Evolutionary conservation across 257 asterid genomes (phyloP).

Genomic region (Nicotiana tabacum): DNA sequence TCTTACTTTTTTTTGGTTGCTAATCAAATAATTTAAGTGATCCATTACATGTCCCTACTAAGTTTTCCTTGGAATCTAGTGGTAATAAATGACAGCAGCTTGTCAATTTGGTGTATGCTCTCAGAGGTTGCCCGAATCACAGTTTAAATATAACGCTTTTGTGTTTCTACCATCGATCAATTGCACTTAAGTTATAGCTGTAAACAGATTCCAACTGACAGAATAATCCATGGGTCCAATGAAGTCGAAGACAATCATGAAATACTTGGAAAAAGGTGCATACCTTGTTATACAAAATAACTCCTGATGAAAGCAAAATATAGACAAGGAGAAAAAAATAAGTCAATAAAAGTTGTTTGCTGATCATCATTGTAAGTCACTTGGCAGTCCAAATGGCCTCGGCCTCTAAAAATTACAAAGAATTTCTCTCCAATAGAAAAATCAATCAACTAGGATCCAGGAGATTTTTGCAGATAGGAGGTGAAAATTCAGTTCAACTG

Average conservation of each 20-base stretch:
- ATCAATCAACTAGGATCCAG: background rate
- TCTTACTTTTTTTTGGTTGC: background rate
- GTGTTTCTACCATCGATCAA: background rate
- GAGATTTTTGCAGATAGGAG: background rate
- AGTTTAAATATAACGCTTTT: background rate
- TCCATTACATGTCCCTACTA: background rate
- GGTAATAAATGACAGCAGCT: background rate
- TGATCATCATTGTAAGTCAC: constrained; percentile 45
- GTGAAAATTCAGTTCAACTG: background rate
- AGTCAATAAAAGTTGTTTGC: constrained; percentile 77
- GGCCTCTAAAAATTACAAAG: background rate
- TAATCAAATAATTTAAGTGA: background rate
- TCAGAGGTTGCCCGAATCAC: background rate
- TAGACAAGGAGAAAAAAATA: constrained; percentile 74
- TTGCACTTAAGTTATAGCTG: background rate
- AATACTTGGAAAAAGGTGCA: background rate
- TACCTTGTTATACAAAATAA: constrained; percentile 95
- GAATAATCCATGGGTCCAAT: background rate
- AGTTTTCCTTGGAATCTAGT: background rate
- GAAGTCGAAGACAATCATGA: background rate
- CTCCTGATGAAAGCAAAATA: constrained; percentile 80
- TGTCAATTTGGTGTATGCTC: background rate
- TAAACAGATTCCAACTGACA: background rate
- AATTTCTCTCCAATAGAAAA: background rate
- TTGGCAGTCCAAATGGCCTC: background rate